A percentile compares a stretch with the other conserved stretches of the same genome.
Conservation (phyloP, 2,329 filamentous ascomycete species). For the Zarea fungicola region DNA sequence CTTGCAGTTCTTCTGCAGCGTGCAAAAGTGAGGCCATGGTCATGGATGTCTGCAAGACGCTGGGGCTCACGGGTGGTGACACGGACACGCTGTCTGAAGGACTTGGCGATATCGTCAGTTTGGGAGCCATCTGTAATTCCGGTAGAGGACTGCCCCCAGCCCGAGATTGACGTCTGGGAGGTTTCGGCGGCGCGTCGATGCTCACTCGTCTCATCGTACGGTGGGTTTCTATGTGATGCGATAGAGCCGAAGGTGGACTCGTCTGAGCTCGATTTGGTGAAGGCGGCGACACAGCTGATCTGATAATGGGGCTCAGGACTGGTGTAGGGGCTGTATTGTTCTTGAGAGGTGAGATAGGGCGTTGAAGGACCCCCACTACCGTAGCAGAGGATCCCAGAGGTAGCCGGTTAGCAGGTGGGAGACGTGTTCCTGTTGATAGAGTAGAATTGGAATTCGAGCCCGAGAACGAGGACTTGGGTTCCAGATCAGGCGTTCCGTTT, state of each 20-base stretch:
- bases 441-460: slow-evolving; percentile 40
- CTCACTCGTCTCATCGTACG: slow-evolving; percentile 37
- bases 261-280: slow-evolving; percentile 26
- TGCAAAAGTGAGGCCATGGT: slow-evolving; percentile 53
- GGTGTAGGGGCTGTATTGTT: slow-evolving; percentile 20
- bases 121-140: slow-evolving; percentile 32
- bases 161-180: slow-evolving; percentile 34
- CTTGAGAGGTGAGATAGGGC: slow-evolving; percentile 50
- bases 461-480: slow-evolving; percentile 29
- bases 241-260: slow-evolving; percentile 31
- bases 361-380: slow-evolving; percentile 25
- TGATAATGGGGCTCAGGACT: slow-evolving; percentile 18
- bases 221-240: slow-evolving; percentile 14
- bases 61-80: slow-evolving; percentile 32
- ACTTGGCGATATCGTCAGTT: slow-evolving; percentile 29
- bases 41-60: slow-evolving; percentile 30
- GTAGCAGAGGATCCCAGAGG: slow-evolving; percentile 27
- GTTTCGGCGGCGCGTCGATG: slow-evolving; percentile 34
- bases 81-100: slow-evolving; percentile 33
- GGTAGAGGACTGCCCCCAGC: slow-evolving; percentile 33
- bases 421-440: slow-evolving; percentile 41
- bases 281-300: slow-evolving; percentile 18
- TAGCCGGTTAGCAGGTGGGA: slow-evolving; percentile 33
- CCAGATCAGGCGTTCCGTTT: slow-evolving; percentile 54
- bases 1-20: slow-evolving; percentile 46